Percentiles rank a stretch among this genome's conserved stretches.
These are phyloP conservation scores for Avicennia marina DNA, from an alignment of 257 asterid species.

Conservation along the genomic window DNA sequence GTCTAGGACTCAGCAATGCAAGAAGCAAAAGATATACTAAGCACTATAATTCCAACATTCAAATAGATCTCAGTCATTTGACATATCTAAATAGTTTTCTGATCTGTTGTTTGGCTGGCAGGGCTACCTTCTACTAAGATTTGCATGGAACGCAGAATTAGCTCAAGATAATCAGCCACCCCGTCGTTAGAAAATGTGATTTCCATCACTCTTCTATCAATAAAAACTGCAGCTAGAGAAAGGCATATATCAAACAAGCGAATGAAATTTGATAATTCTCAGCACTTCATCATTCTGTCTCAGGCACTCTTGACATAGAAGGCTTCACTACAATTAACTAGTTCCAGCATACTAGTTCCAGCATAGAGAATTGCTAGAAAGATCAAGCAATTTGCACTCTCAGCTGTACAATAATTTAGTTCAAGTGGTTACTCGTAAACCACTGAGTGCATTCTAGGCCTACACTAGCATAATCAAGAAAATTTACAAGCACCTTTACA, in stretches of 20 bases:
- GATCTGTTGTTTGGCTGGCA: not conserved
- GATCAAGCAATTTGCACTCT: not conserved
- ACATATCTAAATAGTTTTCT: not conserved
- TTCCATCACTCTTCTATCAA: not conserved
- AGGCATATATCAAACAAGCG: not conserved
- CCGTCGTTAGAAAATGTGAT: not conserved
- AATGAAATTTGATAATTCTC: not conserved
- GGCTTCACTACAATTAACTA: not conserved
- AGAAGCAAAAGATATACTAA: constrained; percentile 8
- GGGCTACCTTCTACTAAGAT: not conserved
- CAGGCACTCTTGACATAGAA: constrained; percentile 41
- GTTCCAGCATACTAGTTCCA: not conserved
- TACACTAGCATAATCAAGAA: not conserved
- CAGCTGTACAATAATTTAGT: not conserved
- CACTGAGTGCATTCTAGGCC: not conserved
- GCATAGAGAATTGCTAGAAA: constrained; percentile 2
- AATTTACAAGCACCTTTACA: not conserved
- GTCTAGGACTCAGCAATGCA: not conserved
- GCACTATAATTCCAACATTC: too few relatives aligned
- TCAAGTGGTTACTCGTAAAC: not conserved
- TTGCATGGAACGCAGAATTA: not conserved
- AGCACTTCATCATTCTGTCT: constrained; percentile 35
- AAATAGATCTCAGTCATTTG: too few relatives aligned
- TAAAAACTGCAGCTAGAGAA: not conserved
- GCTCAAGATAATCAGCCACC: constrained; percentile 2